Base-by-base conservation (phyloP, 768 basidiomycete species). In the Royoungia palumana region DNA sequence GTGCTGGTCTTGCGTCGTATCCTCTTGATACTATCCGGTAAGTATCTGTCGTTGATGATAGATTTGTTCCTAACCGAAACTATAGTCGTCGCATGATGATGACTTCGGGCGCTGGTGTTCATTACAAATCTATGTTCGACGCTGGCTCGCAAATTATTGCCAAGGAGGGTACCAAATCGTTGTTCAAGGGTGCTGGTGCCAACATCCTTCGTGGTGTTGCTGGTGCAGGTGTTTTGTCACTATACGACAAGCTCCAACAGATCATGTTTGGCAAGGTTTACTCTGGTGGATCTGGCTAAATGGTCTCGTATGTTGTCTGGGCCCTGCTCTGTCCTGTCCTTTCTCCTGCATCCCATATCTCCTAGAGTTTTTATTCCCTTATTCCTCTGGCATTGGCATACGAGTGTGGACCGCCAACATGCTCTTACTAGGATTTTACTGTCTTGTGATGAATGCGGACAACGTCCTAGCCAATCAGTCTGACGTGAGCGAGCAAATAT, bases 11-110 rank as follows among this genome's bases (percentile, higher is more conserved):
- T 75, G 94, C 94, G 69, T 97, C 96, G 14, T 93, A 93, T 67
- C 91, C 90, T 72, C 81, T 92, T 47, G 91, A 93, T 67, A 93
- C 91, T 49, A 92, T 93, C 61, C 89, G 87, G 85, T 87, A 9
- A 16, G 68, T 55, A 9, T 4, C 19, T 6, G 35, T 13, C 11
- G 2, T 17, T 27, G 20, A 36, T 35, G 4, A 9, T 20, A 38
- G 5, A 41, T 27, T 21, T 20, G n/a, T 41, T 34, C 20, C 49
- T 47, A 44, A 49, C 44, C 53, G 60, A 63, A 19, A 63, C 12
- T 67, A 57, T 61, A 94, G 95, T 87, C 94, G 96, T 87, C 93
- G 96, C 62, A 99, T 99, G 96, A 99, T 99, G 96, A 98, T 98
- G 95, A 98, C 96, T 32, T 97, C 95, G 20, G 96, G 95, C 62